These are phyloP conservation scores for Rhododendron ovatum DNA, from an alignment of 148 eudicot species.

Conservation along the genomic window DNA sequence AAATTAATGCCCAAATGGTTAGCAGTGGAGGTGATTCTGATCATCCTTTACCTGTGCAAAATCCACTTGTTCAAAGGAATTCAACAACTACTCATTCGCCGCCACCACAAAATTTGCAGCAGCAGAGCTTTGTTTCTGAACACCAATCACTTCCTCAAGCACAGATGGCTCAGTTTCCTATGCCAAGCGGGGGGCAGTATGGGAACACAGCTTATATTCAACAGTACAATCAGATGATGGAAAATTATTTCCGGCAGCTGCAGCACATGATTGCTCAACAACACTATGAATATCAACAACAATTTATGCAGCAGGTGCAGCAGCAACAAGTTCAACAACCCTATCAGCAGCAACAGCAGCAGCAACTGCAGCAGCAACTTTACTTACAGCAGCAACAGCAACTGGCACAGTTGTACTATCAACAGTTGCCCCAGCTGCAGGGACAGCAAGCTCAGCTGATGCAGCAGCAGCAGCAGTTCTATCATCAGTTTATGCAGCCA, in stretches of 20 bases:
- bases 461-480: constrained; percentile 12
- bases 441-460: neutral
- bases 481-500: constrained; percentile 8
- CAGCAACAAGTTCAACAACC: constrained; percentile 22
- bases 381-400: constrained; percentile 46
- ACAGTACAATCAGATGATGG: constrained; percentile 51
- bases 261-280: constrained; percentile 41
- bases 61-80: constrained; percentile 21
- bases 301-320: constrained; percentile 31
- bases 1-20: neutral
- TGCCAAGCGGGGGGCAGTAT: constrained; percentile 35
- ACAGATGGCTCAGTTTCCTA: constrained; percentile 30
- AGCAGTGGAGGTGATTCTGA: neutral
- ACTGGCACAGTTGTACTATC: constrained; percentile 10
- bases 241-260: constrained; percentile 50
- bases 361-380: constrained; percentile 23
- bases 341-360: constrained; percentile 30
- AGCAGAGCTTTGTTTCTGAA: constrained; percentile 22
- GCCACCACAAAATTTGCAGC: constrained; percentile 33
- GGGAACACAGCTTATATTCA: constrained; percentile 36
- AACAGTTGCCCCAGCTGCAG: constrained; percentile 15
- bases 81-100: constrained; percentile 13
- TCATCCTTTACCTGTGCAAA: constrained; percentile 26
- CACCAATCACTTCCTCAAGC: constrained; percentile 30
- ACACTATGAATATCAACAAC: constrained; percentile 40